phyloP scores from a whole-genome alignment of 2,329 filamentous ascomycete species.

The Cladosporium velox region DNA sequence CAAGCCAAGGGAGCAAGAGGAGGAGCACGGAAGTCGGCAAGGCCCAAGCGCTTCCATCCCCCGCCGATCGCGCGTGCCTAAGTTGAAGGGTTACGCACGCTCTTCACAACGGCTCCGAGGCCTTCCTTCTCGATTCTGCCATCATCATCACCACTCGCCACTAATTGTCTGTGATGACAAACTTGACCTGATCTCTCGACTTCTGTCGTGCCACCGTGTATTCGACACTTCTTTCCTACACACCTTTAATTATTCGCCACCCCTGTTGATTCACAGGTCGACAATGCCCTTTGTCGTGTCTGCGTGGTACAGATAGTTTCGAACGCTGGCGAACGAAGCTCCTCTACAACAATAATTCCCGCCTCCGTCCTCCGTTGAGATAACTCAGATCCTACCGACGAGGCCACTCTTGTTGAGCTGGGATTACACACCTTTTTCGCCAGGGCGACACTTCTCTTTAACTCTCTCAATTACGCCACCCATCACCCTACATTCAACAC shows the following conservation, averaged over 20 bases:
- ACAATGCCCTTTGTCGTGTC: slow-evolving; percentile 14
- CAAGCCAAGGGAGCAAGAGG: slow-evolving; percentile 1
- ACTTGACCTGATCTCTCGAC: not conserved
- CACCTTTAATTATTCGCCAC: not conserved
- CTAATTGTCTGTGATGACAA: slow-evolving; percentile 1
- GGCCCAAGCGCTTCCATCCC: not conserved
- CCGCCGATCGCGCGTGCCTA: not conserved
- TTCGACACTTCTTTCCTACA: not conserved
- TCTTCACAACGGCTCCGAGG: not conserved
- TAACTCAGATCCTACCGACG: not conserved
- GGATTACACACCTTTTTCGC: not conserved
- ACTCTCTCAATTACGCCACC: not conserved
- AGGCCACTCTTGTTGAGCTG: not conserved
- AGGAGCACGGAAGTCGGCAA: slow-evolving; percentile 8
- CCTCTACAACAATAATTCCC: not conserved
- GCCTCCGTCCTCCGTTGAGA: not conserved
- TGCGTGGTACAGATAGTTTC: slow-evolving; percentile 4
- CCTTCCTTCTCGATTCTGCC: not conserved
- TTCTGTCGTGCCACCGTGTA: not conserved
- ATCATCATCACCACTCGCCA: slow-evolving; percentile 7
- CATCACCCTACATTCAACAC: not conserved
- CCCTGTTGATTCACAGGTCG: not conserved
- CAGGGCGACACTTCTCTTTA: not conserved
- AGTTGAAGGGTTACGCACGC: not conserved
- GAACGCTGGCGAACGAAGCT: slow-evolving; percentile 9